phyloP scores from a whole-genome alignment of 2,329 filamentous ascomycete genomes.

The Fusarium agapanthi region DNA sequence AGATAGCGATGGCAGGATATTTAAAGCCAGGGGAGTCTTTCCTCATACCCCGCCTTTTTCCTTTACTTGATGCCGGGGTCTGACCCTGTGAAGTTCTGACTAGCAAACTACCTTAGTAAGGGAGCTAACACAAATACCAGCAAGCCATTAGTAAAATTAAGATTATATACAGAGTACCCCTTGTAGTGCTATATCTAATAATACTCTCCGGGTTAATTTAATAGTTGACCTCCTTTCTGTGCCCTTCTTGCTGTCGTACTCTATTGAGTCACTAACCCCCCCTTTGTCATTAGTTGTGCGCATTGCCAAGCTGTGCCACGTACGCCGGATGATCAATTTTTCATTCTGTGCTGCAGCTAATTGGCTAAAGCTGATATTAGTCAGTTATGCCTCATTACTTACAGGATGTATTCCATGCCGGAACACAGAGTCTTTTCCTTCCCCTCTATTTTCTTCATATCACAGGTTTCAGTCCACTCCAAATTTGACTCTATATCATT shows the following conservation, averaged over 20 bases:
- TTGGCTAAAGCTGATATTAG: not conserved
- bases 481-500: accelerated
- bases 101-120: not conserved
- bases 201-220: not conserved
- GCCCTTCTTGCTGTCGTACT: not conserved
- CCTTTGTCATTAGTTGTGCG: too few species aligned
- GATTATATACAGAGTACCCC: not conserved
- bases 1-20: not conserved
- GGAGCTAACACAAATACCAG: too few species aligned
- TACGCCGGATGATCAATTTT: not conserved
- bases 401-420: not conserved
- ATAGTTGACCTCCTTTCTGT: not conserved
- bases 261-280: accelerated
- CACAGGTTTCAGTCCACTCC: accelerated
- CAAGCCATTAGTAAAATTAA: not conserved
- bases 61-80: not conserved
- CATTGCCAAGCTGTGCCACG: not conserved
- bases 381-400: not conserved
- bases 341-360: accelerated
- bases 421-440: not conserved
- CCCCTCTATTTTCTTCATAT: accelerated
- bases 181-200: not conserved
- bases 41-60: not conserved
- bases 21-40: not conserved
- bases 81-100: not conserved